phyloP scores from a whole-genome alignment of 2,329 filamentous ascomycete species.

The Plectosphaerella plurivora region DNA sequence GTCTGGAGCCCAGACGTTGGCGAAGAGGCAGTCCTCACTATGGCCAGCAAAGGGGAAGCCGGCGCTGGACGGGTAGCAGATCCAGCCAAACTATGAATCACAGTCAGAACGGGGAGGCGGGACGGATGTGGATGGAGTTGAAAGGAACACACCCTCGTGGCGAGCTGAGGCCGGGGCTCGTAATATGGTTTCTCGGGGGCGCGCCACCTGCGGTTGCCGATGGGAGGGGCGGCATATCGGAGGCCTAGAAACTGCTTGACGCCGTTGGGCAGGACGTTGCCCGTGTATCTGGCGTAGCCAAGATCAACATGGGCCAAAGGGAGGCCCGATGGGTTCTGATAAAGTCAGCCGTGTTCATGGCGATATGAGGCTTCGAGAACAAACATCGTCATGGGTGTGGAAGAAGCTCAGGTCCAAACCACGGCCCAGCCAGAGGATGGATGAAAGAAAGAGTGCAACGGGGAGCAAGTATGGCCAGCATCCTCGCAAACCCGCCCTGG shows the following conservation, averaged over 20 bases:
- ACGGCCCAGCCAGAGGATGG: background rate
- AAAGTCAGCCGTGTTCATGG: too few species aligned
- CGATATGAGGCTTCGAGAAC: background rate
- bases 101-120: background rate
- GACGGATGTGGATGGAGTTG: slow-evolving; percentile 6
- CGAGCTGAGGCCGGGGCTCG: slow-evolving; percentile 25
- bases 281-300: slow-evolving; percentile 40
- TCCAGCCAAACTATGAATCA: slow-evolving; percentile 34
- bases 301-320: slow-evolving; percentile 26
- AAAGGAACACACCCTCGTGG: slow-evolving; percentile 20
- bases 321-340: slow-evolving; percentile 1
- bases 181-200: slow-evolving; percentile 39
- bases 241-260: slow-evolving; percentile 42
- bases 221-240: slow-evolving; percentile 48
- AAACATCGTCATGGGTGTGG: background rate
- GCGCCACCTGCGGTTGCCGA: slow-evolving; percentile 44
- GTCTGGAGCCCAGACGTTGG: slow-evolving; percentile 60
- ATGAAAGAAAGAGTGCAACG: background rate
- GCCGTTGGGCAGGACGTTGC: slow-evolving; percentile 28
- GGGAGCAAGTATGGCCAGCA: background rate
- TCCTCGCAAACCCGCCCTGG: background rate
- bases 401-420: background rate
- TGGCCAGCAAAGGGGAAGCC: slow-evolving; percentile 21
- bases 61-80: slow-evolving; percentile 35
- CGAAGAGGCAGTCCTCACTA: slow-evolving; percentile 65